A percentile compares a stretch with the other conserved stretches of the same genome.
Evolutionary conservation across 2,329 filamentous ascomycete species (phyloP).

Genomic region (Cercospora sp.): DNA sequence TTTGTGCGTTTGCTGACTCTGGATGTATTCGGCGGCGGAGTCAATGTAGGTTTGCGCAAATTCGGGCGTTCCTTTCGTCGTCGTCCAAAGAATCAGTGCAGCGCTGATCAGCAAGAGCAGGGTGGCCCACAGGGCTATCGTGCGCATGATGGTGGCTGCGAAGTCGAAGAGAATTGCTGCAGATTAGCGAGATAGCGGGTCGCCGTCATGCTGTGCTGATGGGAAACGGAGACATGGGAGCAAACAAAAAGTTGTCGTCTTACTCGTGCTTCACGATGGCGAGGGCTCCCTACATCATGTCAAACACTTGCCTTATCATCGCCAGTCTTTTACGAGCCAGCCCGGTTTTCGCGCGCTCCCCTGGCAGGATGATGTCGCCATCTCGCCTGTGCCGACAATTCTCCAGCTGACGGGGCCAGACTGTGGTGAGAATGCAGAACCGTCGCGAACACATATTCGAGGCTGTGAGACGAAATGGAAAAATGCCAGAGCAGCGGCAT

Average conservation of each 20-base stretch:
- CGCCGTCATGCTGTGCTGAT: slow-evolving; percentile 1
- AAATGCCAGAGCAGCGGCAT: background rate
- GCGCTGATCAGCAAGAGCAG: slow-evolving; percentile 20
- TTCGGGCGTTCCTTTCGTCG: slow-evolving; percentile 10
- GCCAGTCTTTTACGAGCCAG: background rate
- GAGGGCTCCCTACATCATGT: background rate
- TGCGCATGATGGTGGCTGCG: slow-evolving; percentile 19
- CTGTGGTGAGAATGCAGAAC: background rate
- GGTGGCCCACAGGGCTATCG: slow-evolving; percentile 24
- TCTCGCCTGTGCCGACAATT: background rate
- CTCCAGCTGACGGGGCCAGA: background rate
- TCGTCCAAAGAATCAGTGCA: slow-evolving; percentile 23
- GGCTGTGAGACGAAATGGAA: background rate
- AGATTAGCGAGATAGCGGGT: background rate
- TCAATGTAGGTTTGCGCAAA: slow-evolving; percentile 14
- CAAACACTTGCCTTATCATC: background rate
- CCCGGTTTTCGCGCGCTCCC: background rate
- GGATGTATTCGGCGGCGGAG: slow-evolving; percentile 11
- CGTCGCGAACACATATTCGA: background rate
- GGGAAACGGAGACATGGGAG: background rate
- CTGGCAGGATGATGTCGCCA: background rate
- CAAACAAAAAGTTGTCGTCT: background rate
- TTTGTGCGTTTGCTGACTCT: slow-evolving; percentile 12
- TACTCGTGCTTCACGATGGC: background rate
- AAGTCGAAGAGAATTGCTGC: background rate